Evolutionary conservation across 495 filamentous ascomycete species (phyloP).

Genomic region (Friedmanniomyces simplex): DNA sequence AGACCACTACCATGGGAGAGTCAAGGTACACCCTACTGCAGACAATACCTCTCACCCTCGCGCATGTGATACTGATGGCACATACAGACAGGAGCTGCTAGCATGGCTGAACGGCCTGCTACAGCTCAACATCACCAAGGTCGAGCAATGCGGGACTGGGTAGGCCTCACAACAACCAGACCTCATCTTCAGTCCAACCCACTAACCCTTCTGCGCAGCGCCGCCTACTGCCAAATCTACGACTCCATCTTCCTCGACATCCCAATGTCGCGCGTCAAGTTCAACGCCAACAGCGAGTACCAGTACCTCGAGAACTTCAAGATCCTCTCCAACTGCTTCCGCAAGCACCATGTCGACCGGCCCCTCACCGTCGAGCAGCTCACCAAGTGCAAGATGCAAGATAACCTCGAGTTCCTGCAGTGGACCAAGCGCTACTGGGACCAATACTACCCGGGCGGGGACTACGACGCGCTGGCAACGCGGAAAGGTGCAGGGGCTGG

Average conservation of each 20-base stretch:
- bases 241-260: conserved; percentile 96
- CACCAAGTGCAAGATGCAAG: conserved; percentile 98
- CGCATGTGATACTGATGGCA: background rate
- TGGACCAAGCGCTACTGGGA: conserved; percentile 97
- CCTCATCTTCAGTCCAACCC: too few species aligned
- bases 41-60: background rate
- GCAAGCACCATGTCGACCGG: conserved; percentile 74
- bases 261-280: conserved; percentile 93
- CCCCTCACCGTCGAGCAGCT: conserved; percentile 78
- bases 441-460: conserved; percentile 90
- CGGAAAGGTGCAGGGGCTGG: conserved; percentile 55
- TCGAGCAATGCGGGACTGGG: conserved; percentile 99
- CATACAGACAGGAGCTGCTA: conserved; percentile 79
- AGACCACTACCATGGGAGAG: background rate
- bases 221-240: conserved; percentile 91
- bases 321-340: conserved; percentile 56
- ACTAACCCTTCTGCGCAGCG: conserved; percentile 45
- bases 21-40: background rate
- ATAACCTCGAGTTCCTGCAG: conserved; percentile 98
- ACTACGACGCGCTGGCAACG: conserved; percentile 81
- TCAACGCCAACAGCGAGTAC: conserved; percentile 95
- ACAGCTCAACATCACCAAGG: conserved; percentile 93
- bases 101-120: conserved; percentile 96
- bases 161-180: conserved; percentile 40
- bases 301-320: conserved; percentile 98